Evolutionary conservation across 2,329 filamentous ascomycete genomes (phyloP), one percentile per base, ranked within the genome.

Genomic region (Colletotrichum coccodes): DNA sequence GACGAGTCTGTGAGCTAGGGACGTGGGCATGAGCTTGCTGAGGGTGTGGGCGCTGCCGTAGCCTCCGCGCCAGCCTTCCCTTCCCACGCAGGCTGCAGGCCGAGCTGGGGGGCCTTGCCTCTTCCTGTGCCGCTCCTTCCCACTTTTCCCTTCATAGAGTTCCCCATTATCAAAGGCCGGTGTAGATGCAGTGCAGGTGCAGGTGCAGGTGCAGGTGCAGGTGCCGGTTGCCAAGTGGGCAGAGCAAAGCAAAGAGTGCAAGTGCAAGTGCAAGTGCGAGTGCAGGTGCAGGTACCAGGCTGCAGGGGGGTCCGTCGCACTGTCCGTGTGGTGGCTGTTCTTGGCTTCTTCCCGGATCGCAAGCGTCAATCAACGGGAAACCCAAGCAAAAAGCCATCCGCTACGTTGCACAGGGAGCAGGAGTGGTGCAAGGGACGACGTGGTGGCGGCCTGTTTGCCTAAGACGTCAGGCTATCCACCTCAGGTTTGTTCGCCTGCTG

Each of bases 281-380:
- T 28, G 46, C 42, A 50, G 53, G 61, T 60, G 53, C 44, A 11
- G 44, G 30, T 66, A 40, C 63, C 38, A 56, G 46, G 34, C 16
- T 40, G 46, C 46, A 40, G 34, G 32, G 34, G 42, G 34, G 46
- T 49, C 40, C 34, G 49, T 66, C 58, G 63, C 64, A 66, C 58
- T 66, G 64, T 66, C 60, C 60, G 53, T 58, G 46, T 59, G 60
- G 64, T 68, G 65, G 65, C 52, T 68, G 60, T 61, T 32, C 34
- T 23, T 52, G 58, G 46, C 36, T 57, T 38, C 46, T 49, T 67
- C 34, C 26, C 23, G 50, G 18, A 34, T 40, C 40, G 42, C n/a
- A 46, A 50, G 40, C 64, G 64, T 53, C 56, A 60, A 36, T 63
- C 38, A 42, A 60, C 23, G 62, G 56, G 30, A 26, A 52, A 34